phyloP scores from a whole-genome alignment of 371 early-diverging fungal genomes.

The Mucor saturninus region DNA sequence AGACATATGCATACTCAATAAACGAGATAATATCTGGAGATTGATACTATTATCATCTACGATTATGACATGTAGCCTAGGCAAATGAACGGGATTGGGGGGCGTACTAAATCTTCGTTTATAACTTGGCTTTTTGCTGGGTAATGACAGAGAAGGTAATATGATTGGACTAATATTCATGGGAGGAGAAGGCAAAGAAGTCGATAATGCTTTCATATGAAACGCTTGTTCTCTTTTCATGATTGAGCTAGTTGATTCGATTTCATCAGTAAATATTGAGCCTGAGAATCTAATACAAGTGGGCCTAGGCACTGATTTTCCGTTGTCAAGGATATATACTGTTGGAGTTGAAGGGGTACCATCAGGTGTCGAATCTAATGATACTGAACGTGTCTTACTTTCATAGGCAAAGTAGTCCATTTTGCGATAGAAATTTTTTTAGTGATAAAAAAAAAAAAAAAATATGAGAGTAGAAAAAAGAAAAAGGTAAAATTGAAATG shows the following conservation, averaged over 20 bases:
- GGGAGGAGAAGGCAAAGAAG: slow-evolving; percentile 30
- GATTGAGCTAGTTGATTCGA: neutral
- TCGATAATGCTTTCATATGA: slow-evolving; percentile 6
- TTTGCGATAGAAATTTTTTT: neutral
- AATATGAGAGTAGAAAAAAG: slow-evolving; percentile 9
- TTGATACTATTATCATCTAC: slow-evolving; percentile 70
- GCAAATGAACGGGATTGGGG: neutral
- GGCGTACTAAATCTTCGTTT: slow-evolving; percentile 30
- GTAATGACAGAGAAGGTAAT: slow-evolving; percentile 17
- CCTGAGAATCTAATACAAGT: slow-evolving; percentile 23
- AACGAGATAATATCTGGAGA: slow-evolving; percentile 56
- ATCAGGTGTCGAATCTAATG: slow-evolving; percentile 13
- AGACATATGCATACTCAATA: slow-evolving; percentile 56
- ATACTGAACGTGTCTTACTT: slow-evolving; percentile 12
- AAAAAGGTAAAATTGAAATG: neutral
- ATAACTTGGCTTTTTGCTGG: slow-evolving; percentile 1
- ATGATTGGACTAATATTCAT: neutral
- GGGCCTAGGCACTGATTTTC: slow-evolving; percentile 20
- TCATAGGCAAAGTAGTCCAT: slow-evolving; percentile 32
- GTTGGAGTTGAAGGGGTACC: slow-evolving; percentile 19
- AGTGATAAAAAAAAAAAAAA: slow-evolving; percentile 3
- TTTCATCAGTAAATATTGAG: slow-evolving; percentile 19
- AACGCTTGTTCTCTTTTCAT: neutral
- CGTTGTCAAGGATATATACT: slow-evolving; percentile 20
- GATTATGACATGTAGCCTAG: slow-evolving; percentile 36